A percentile compares a stretch with the other conserved stretches of the same genome.
phyloP scores from a whole-genome alignment of 2,329 filamentous ascomycete genomes.

The Pseudogymnoascus sp. region DNA sequence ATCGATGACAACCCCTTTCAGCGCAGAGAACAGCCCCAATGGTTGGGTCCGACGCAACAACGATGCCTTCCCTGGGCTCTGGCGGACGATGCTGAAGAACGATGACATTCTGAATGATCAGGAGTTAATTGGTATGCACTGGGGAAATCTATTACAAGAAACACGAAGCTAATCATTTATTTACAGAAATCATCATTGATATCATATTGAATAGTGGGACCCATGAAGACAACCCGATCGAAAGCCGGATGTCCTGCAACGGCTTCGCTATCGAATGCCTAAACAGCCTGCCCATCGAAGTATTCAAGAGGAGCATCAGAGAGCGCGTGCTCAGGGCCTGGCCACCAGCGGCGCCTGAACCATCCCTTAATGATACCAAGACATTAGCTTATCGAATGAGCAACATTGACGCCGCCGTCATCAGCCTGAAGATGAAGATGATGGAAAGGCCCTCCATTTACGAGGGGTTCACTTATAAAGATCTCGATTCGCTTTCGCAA shows the following conservation, averaged over 20 bases:
- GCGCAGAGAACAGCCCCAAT: not conserved
- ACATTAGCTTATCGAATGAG: conserved; percentile 12
- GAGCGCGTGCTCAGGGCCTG: conserved; percentile 39
- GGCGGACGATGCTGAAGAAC: conserved; percentile 23
- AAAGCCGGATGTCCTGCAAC: conserved; percentile 20
- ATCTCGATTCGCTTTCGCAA: conserved; percentile 32
- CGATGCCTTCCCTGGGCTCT: conserved; percentile 22
- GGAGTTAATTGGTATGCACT: conserved; percentile 21
- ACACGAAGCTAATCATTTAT: not conserved
- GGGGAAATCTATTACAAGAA: not conserved
- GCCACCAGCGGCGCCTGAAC: conserved; percentile 14
- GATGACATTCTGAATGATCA: conserved; percentile 24
- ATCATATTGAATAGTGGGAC: conserved; percentile 22
- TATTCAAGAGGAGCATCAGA: conserved; percentile 38
- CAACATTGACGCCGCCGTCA: conserved; percentile 27
- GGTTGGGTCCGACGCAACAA: conserved; percentile 17
- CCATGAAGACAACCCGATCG: conserved; percentile 20
- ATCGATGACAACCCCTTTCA: conserved; percentile 17
- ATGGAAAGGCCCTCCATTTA: conserved; percentile 49
- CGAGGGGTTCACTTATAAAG: conserved; percentile 38
- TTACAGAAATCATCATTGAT: conserved; percentile 25
- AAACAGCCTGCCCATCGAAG: conserved; percentile 30
- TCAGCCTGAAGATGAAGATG: conserved; percentile 44
- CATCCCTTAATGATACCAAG: not conserved
- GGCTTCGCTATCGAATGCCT: conserved; percentile 24